These are phyloP conservation scores for Euptelea pleiosperma DNA, from an alignment of 164 flowering plant genomes.

Conservation along the genomic window DNA sequence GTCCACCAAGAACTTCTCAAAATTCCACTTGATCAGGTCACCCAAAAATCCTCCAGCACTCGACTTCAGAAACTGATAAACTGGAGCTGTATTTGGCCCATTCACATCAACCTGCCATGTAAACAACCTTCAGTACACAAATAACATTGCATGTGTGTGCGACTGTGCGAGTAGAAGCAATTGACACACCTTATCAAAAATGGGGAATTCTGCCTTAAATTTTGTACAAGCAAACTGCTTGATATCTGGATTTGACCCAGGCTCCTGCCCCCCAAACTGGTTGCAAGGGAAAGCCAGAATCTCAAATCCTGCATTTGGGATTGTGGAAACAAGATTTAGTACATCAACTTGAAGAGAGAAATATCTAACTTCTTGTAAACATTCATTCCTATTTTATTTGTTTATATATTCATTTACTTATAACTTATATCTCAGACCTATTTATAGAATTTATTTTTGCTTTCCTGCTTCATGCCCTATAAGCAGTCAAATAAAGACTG, in stretches of 20 bases:
- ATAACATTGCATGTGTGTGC: background rate
- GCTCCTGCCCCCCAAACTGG: conserved; percentile 92
- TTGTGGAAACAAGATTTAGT: background rate
- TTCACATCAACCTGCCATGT: conserved; percentile 75
- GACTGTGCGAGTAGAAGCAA: background rate
- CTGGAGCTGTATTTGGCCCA: conserved; percentile 86
- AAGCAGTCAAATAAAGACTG: too few species aligned
- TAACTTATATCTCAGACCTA: too few species aligned
- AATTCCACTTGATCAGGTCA: conserved; percentile 90
- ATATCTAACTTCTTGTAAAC: too few species aligned
- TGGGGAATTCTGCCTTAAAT: conserved; percentile 90
- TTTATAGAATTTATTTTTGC: too few species aligned
- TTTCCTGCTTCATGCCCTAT: too few species aligned
- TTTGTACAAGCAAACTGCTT: conserved; percentile 88
- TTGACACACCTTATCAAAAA: conserved; percentile 76
- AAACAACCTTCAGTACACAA: background rate
- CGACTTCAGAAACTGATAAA: conserved; percentile 86
- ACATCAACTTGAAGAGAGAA: background rate
- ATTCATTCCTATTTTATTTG: too few species aligned
- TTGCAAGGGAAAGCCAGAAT: conserved; percentile 96
- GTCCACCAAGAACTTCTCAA: conserved; percentile 90
- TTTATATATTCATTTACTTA: too few species aligned
- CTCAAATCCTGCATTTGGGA: conserved; percentile 63
- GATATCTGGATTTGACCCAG: conserved; percentile 79
- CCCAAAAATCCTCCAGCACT: conserved; percentile 78